Evolutionary conservation across 192 early-diverging fungal species (phyloP).

Genomic region (Ambispora gerdemannii): DNA sequence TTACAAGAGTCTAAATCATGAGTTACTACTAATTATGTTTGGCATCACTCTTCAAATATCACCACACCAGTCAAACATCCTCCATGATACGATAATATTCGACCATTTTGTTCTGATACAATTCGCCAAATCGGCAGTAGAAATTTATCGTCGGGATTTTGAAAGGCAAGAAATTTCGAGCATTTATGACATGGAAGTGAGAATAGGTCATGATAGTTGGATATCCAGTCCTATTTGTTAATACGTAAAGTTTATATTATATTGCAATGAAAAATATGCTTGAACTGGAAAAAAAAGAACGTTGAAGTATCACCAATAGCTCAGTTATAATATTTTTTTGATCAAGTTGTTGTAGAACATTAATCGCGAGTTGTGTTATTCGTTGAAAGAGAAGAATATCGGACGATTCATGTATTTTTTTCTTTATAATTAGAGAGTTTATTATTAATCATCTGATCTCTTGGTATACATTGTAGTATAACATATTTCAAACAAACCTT

Average conservation of each 20-base stretch:
- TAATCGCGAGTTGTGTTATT: background rate
- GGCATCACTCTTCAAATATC: too few species aligned
- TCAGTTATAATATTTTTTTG: background rate
- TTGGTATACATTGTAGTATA: too few species aligned
- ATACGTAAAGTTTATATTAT: background rate
- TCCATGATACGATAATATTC: background rate
- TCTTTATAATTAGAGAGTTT: background rate
- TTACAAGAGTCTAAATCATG: too few species aligned
- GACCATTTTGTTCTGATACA: background rate
- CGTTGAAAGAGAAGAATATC: background rate
- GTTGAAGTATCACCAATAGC: background rate
- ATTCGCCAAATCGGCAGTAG: background rate
- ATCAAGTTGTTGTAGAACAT: background rate
- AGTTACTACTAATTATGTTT: too few species aligned
- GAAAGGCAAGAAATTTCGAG: background rate
- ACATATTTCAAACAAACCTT: background rate
- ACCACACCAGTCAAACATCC: too few species aligned
- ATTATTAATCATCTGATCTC: too few species aligned
- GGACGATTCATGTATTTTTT: slow-evolving; percentile 1
- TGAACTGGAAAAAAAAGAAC: background rate
- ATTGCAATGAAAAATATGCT: too few species aligned
- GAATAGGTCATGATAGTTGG: slow-evolving; percentile 3
- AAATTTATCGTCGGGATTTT: background rate
- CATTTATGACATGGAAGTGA: background rate
- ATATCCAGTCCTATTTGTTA: slow-evolving; percentile 3